Evolutionary conservation across 139 green algal species (phyloP), one percentile per base, ranked within the genome.

Genomic region (Chara braunii): DNA sequence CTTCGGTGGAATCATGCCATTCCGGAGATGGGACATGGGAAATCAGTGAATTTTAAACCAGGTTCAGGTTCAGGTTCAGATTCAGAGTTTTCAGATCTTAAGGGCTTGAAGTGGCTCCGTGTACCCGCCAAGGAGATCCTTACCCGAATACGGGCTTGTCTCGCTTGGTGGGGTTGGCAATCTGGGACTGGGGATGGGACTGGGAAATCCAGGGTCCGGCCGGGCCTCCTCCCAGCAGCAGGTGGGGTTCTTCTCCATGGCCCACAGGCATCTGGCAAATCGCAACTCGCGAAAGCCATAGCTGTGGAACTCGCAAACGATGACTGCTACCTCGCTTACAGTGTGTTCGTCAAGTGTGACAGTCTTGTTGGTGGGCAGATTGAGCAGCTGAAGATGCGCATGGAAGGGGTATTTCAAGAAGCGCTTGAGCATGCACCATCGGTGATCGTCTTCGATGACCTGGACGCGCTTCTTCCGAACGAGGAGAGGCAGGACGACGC

Each of bases 361-460:
- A 54, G 77, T 22, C 43, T 86, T 26, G 74, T 58, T 1, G 68
- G 66, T 9, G 84, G 77, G 61, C 32, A 43, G 3, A 35, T 62
- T 9, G 14, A 44, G 12, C 53, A 60, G 6, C 43, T 79, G 9
- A 51, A 68, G 28, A 24, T 43, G 1, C 63, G 66, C n/a, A 54
- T 88, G 29, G 57, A 34, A 2, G 44, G 45, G 6, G 44, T 66
- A 2, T 42, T 85, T 4, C 29, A 32, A 7, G 78, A 87, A 70
- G 82, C 83, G 0, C 48, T 82, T 23, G 52, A 52, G 0, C 77
- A 77, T 60, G 70, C 81, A 50, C 88, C 88, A 4, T 72, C 77
- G 44, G 45, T 95, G 56, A 51, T 95, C 24, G 52, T 94, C 31
- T 64, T 95, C 33, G 88, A 95, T 50, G 85, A 94, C 54, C 56